These are phyloP conservation scores for Erysimum cheiri DNA, from an alignment of 441 rosid species.

Conservation along the genomic window DNA sequence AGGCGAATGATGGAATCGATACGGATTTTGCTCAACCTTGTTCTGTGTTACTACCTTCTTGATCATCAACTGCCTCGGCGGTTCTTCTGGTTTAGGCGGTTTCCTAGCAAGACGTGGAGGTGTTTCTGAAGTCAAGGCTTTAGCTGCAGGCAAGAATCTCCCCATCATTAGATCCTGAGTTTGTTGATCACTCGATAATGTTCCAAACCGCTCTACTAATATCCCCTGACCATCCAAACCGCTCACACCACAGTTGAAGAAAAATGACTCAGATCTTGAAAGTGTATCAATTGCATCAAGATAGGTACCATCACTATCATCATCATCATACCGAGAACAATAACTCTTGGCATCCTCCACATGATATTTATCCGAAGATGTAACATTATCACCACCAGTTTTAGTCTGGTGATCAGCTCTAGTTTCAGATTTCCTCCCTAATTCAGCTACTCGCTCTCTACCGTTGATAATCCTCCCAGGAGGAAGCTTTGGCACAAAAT, in stretches of 20 bases:
- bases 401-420: constrained; percentile 13
- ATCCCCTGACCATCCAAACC: constrained; percentile 62
- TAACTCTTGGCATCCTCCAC: constrained; percentile 38
- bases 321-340: constrained; percentile 49
- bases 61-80: constrained; percentile 39
- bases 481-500: constrained; percentile 77
- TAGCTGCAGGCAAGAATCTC: constrained; percentile 92
- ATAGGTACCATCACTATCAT: constrained; percentile 29
- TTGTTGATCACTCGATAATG: constrained; percentile 49
- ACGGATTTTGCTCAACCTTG: constrained; percentile 36
- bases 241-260: constrained; percentile 71
- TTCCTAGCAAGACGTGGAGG: constrained; percentile 56
- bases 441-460: constrained; percentile 34
- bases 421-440: constrained; percentile 23
- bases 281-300: constrained; percentile 60
- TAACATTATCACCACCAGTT: neutral
- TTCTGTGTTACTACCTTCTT: constrained; percentile 34
- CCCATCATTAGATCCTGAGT: constrained; percentile 88
- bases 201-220: constrained; percentile 50
- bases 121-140: constrained; percentile 82
- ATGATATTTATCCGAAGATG: neutral
- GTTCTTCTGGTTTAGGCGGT: constrained; percentile 51
- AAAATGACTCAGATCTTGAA: constrained; percentile 73
- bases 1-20: constrained; percentile 32
- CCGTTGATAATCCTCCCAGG: constrained; percentile 67